Evolutionary conservation across 148 eudicot species (phyloP).

Genomic region (Amaranthus cruentus): DNA sequence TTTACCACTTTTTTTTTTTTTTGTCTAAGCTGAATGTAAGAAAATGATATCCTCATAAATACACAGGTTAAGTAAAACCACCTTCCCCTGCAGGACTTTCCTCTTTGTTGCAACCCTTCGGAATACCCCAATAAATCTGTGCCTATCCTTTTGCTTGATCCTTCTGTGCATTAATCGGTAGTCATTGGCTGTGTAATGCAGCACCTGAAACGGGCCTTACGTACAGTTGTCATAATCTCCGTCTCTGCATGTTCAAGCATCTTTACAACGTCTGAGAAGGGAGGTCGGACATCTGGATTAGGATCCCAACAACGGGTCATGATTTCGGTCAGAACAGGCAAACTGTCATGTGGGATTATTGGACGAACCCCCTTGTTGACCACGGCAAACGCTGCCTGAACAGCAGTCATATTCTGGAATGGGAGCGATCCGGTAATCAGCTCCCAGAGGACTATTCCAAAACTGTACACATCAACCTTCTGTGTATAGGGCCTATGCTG

Average conservation of each 20-base stretch:
- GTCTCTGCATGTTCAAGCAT: constrained; percentile 89
- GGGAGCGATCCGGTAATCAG: constrained; percentile 93
- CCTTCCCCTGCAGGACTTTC: constrained; percentile 17
- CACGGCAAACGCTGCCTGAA: constrained; percentile 98
- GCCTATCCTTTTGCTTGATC: constrained; percentile 7
- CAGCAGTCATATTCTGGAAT: constrained; percentile 92
- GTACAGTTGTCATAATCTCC: constrained; percentile 75
- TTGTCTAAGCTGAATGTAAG: constrained; percentile 31
- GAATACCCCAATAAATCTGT: constrained; percentile 12
- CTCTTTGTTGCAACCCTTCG: constrained; percentile 1
- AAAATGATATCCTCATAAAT: constrained; percentile 29
- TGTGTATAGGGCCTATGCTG: constrained; percentile 97
- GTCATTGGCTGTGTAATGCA: constrained; percentile 93
- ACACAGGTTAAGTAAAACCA: constrained; percentile 28
- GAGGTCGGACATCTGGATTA: constrained; percentile 76
- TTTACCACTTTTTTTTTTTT: constrained; percentile 4
- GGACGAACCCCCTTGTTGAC: constrained; percentile 95
- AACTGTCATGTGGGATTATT: constrained; percentile 58
- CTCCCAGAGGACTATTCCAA: constrained; percentile 96
- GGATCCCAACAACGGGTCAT: constrained; percentile 96
- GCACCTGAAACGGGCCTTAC: constrained; percentile 98
- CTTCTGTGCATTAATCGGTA: constrained; percentile 44
- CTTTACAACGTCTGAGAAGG: constrained; percentile 65
- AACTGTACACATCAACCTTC: constrained; percentile 94
- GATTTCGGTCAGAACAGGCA: constrained; percentile 71